Evolutionary conservation across 768 basidiomycete species (phyloP), one percentile per base, ranked within the genome.

Genomic region (Clitopilus passeckerianus): DNA sequence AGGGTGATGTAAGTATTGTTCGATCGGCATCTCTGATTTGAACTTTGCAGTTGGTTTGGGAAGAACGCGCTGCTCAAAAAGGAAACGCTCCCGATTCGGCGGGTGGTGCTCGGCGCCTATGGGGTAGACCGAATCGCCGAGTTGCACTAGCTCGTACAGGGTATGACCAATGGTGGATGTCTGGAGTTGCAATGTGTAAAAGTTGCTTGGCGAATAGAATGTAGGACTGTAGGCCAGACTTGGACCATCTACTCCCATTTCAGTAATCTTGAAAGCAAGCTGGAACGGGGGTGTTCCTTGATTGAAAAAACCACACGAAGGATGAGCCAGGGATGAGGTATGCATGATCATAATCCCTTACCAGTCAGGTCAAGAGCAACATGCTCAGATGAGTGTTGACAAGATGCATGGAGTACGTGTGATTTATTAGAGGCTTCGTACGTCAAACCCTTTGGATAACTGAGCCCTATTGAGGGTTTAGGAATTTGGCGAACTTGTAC

Each of bases 251-350:
- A 75, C 72, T 57, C 75, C 80, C 54, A 85, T 79, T 67, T 83
- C 80, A 0, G 89, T 89, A 59, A 92, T 83, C 64, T 90, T 89
- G 72, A 94, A 95, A 79, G 82, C 86, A 61, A 95, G 84, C 67
- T 94, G 87, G 82, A 94, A 96, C 0, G 94, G 93, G 16, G 91
- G 86, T 24, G 85, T 83, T 44, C 93, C 93, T 90, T n/a, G n/a
- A n/a, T n/a, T n/a, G n/a, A n/a, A n/a, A n/a, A n/a, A n/a, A n/a
- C n/a, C n/a, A n/a, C n/a, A n/a, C n/a, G n/a, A n/a, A n/a, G n/a
- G n/a, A n/a, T n/a, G n/a, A n/a, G n/a, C n/a, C n/a, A n/a, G n/a
- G n/a, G n/a, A n/a, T n/a, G n/a, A n/a, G n/a, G n/a, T n/a, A n/a
- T n/a, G n/a, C n/a, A n/a, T n/a, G n/a, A n/a, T n/a, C n/a, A n/a